Percentiles rank a stretch among this genome's conserved stretches.
These are phyloP conservation scores for Tetraselmis striata DNA, from an alignment of 139 green algal genomes.

Conservation along the genomic window DNA sequence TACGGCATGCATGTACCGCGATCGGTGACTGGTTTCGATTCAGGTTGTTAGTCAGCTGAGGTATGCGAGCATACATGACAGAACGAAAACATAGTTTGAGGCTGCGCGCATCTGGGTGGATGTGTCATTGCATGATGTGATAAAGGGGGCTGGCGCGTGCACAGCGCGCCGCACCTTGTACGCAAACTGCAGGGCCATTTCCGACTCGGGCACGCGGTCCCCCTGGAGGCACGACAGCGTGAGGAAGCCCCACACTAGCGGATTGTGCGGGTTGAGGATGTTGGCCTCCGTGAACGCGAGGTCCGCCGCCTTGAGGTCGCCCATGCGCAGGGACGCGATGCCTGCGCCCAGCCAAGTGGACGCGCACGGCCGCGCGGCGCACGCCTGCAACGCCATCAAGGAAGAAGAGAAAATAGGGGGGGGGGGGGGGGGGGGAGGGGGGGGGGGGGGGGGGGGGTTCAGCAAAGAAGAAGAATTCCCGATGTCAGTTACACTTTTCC, in stretches of 20 bases:
- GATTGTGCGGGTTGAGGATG: slow-evolving; percentile 19
- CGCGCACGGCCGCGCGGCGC: slow-evolving; percentile 16
- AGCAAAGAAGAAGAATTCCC: background rate
- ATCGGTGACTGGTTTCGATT: too few relatives aligned
- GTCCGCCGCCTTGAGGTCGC: slow-evolving; percentile 12
- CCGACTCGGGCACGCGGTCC: slow-evolving; percentile 14
- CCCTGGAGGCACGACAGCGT: slow-evolving; percentile 9
- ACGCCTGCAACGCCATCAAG: slow-evolving; percentile 9
- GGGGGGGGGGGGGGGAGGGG: too few relatives aligned
- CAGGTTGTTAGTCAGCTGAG: too few relatives aligned
- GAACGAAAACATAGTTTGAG: too few relatives aligned
- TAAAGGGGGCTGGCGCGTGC: too few relatives aligned
- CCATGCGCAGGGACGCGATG: slow-evolving; percentile 11
- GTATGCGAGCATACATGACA: too few relatives aligned
- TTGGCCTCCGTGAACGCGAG: slow-evolving; percentile 23
- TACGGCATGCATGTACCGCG: too few relatives aligned
- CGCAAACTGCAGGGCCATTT: slow-evolving; percentile 16
- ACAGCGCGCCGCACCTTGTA: slow-evolving; percentile 2
- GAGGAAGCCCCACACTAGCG: slow-evolving; percentile 22
- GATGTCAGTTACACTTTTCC: background rate
- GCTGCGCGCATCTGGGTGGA: too few relatives aligned
- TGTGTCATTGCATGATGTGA: too few relatives aligned
- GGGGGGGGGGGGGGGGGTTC: too few relatives aligned
- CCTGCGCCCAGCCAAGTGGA: slow-evolving; percentile 23
- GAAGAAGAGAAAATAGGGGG: too few relatives aligned